Evolutionary conservation across 768 basidiomycete species (phyloP), one percentile per base, ranked within the genome.

Genomic region (Podaxis pistillaris): DNA sequence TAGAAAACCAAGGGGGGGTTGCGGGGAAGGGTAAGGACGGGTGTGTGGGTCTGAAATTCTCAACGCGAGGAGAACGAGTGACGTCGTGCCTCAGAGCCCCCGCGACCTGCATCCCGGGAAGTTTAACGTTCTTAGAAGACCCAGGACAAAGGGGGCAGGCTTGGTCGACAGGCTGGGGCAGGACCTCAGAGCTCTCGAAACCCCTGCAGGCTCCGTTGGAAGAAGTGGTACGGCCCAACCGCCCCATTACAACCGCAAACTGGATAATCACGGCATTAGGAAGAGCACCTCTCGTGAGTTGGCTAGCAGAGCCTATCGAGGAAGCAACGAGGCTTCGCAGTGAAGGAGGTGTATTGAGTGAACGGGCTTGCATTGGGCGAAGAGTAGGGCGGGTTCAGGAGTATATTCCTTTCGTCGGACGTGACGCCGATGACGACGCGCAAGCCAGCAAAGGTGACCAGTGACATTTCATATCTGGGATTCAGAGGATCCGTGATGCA

Each of bases 281-380:
- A 55, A 37, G 52, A 30, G 19, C n/a, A 40, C 53, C 55, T 62
- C 30, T 30, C 44, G 41, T 19, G 55, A 41, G 28, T 62, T 62
- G 47, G n/a, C n/a, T 62, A 53, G 36, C 52, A 53, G n/a, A 30
- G 28, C 19, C 15, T 17, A 47, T 26, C 19, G 22, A 37, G 33
- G 19, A 46, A 46, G 44, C 7, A 6, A 46, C 17, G 44, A 19
- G 19, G 8, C n/a, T 46, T 46, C n/a, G 44, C 19, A 19, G 5
- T 19, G 5, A 19, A 46, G 5, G 17, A 6, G 2, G 22, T 19
- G 12, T 53, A 55, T 40, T 30, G 46, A 41, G 47, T 19, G 33
- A 19, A 44, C 13, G 28, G 3, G 8, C 44, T 55, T 24, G n/a
- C 19, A 19, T 7, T 36, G 46, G 2, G 12, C 22, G 26, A 37